Evolutionary conservation across 129 eudicot genomes (phyloP).

Genomic region (Centella asiatica): DNA sequence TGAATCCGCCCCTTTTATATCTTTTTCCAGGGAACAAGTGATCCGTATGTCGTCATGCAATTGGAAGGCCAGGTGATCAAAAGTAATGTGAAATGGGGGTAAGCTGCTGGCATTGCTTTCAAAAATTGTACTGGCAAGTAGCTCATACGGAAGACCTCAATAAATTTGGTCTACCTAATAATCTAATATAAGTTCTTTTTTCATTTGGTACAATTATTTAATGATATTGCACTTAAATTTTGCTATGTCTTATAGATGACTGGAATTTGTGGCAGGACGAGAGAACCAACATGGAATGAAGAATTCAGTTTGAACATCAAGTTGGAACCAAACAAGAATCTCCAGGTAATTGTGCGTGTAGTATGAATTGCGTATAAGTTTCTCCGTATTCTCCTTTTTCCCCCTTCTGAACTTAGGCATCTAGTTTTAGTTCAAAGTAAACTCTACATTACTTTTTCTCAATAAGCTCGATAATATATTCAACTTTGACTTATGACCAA

Average conservation of each 20-base stretch:
- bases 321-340: conserved; percentile 44
- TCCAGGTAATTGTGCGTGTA: conserved; percentile 50
- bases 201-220: neutral
- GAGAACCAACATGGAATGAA: conserved; percentile 97
- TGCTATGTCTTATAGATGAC: neutral
- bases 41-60: conserved; percentile 82
- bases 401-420: too few relatives aligned
- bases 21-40: conserved; percentile 85
- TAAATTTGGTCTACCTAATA: neutral
- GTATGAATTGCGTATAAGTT: neutral
- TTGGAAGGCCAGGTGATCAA: conserved; percentile 73
- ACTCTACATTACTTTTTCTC: too few relatives aligned
- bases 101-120: conserved; percentile 14
- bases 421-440: too few relatives aligned
- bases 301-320: conserved; percentile 66
- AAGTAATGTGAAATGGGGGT: conserved; percentile 96
- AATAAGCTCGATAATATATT: too few relatives aligned
- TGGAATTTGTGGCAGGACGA: conserved; percentile 60
- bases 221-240: neutral
- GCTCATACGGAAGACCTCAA: neutral
- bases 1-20: neutral
- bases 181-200: too few relatives aligned
- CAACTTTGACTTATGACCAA: too few relatives aligned
- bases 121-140: neutral
- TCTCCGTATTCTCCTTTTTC: too few relatives aligned